These are phyloP conservation scores for Styphnolobium japonicum DNA, from an alignment of 306 rosid genomes.

Conservation along the genomic window DNA sequence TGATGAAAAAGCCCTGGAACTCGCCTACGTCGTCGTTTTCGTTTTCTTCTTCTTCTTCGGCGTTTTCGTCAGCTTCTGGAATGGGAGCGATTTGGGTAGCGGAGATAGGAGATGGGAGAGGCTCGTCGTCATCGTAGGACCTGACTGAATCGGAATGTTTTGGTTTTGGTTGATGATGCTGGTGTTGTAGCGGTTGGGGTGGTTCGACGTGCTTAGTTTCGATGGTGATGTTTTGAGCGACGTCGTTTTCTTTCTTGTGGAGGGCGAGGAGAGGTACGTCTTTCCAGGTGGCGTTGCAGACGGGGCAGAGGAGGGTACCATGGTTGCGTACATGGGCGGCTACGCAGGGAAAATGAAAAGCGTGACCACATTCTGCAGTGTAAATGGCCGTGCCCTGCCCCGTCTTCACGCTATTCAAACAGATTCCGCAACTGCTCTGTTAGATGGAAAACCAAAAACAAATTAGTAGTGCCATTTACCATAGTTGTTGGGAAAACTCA, in stretches of 20 bases:
- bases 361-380: slow-evolving; percentile 80
- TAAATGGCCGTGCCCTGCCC: slow-evolving; percentile 82
- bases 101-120: slow-evolving; percentile 38
- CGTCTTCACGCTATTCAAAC: slow-evolving; percentile 63
- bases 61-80: slow-evolving; percentile 53
- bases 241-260: slow-evolving; percentile 33
- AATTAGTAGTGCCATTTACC: no score
- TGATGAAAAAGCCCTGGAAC: slow-evolving; percentile 57
- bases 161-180: not conserved
- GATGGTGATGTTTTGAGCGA: not conserved
- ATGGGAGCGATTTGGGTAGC: slow-evolving; percentile 39
- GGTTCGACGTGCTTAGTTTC: not conserved
- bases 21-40: slow-evolving; percentile 29
- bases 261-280: slow-evolving; percentile 54
- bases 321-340: slow-evolving; percentile 47
- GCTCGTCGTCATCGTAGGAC: slow-evolving; percentile 61
- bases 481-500: no score
- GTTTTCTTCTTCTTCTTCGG: not conserved
- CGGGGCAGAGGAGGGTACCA: slow-evolving; percentile 57
- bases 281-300: slow-evolving; percentile 63
- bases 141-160: slow-evolving; percentile 15
- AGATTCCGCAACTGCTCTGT: slow-evolving; percentile 75
- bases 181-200: no score
- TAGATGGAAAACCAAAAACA: not conserved
- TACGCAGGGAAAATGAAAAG: slow-evolving; percentile 81